Conservation (phyloP, 805 yeast genomes). For the Hanseniaspora mollemarum region DNA sequence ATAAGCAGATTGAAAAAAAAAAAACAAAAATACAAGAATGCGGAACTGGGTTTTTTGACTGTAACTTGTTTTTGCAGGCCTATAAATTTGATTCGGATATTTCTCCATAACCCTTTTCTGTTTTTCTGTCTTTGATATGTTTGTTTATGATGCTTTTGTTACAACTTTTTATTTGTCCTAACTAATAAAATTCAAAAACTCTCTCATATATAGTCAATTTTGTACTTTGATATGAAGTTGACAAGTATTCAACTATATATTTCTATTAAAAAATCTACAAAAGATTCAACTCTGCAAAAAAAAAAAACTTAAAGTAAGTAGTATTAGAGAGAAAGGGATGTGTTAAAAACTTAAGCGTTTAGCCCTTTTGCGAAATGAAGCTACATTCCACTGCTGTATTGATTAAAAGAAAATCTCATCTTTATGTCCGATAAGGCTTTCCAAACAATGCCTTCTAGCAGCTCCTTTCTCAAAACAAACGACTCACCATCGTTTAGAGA, state of each 20-base stretch:
- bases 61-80: too few species aligned
- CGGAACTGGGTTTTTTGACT: too few species aligned
- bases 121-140: background rate
- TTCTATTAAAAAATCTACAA: background rate
- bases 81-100: too few species aligned
- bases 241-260: background rate
- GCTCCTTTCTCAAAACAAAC: too few species aligned
- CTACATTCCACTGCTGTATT: too few species aligned
- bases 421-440: too few species aligned
- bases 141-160: too few species aligned
- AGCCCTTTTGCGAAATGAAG: too few species aligned
- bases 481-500: too few species aligned
- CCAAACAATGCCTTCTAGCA: too few species aligned
- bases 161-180: background rate
- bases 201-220: background rate
- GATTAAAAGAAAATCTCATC: too few species aligned
- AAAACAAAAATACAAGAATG: background rate
- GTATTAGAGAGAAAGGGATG: background rate
- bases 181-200: background rate
- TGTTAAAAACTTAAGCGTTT: too few species aligned
- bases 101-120: background rate
- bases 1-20: background rate
- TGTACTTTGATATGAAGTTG: background rate
- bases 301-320: background rate
- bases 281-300: conserved; percentile 15